Evolutionary conservation across 805 yeast genomes (phyloP).

Genomic region (Hanseniaspora thailandica): DNA sequence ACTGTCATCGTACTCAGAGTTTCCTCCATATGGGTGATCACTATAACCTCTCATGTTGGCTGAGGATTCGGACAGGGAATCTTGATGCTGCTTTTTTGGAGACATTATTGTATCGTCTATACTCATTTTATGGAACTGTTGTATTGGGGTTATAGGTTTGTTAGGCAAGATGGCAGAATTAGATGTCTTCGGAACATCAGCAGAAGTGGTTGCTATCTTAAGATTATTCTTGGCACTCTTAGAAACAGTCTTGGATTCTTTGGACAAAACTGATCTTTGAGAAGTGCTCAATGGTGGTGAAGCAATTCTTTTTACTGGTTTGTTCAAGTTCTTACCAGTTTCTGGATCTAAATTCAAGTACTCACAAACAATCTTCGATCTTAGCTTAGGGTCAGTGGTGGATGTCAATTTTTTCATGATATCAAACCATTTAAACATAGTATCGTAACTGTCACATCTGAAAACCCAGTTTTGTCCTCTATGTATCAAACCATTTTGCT

Average conservation of each 20-base stretch:
- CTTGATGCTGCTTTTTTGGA: neutral
- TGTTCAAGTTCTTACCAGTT: constrained; percentile 1
- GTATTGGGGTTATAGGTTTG: constrained; percentile 8
- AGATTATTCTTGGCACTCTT: neutral
- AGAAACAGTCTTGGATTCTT: neutral
- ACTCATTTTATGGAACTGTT: neutral
- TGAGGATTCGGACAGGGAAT: neutral
- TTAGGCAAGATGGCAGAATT: neutral
- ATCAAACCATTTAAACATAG: constrained; percentile 75
- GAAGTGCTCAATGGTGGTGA: constrained; percentile 1
- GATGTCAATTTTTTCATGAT: constrained; percentile 60
- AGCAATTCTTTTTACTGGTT: neutral
- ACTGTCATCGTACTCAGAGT: constrained; percentile 12
- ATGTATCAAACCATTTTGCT: constrained; percentile 60
- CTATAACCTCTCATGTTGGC: neutral
- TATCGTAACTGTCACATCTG: constrained; percentile 69
- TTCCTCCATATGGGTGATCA: constrained; percentile 14
- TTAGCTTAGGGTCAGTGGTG: constrained; percentile 47
- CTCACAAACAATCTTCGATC: constrained; percentile 36
- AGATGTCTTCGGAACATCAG: neutral
- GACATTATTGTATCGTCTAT: neutral
- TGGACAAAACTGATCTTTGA: constrained; percentile 9
- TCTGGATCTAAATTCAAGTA: constrained; percentile 20
- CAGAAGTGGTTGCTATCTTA: neutral
- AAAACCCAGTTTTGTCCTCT: constrained; percentile 92